Evolutionary conservation across 441 rosid genomes (phyloP), one percentile per base, ranked within the genome.

Genomic region (Pelargonium exstipulatum): DNA sequence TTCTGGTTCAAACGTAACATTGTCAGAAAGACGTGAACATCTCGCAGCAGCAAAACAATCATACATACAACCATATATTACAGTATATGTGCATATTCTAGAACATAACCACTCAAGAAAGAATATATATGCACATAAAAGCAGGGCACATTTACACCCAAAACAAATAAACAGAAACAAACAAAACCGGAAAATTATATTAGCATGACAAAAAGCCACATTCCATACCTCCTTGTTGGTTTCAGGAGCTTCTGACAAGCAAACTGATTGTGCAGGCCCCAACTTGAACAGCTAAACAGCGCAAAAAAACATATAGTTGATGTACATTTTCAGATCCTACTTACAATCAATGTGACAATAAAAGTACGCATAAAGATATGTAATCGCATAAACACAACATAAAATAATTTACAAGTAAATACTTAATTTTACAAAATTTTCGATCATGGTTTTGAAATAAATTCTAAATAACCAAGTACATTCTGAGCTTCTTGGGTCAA

Each of bases 281-380:
- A 93, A 75, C 82, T 87, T 88, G 81, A 88, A 83, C 67, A 93
- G 71, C 98, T 93, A 84, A 72, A 64, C 29, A 76, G 71, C 57
- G 12, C 1, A 48, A 9, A 9, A 46, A 13, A 46, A 13, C 3
- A 13, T 10, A 48, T 13, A 49, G 5, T 3, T 13, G 16, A 3
- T 13, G 57, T 20, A 49, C 16, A 14, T 14, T 49, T 14, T 49
- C 57, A 49, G 17, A 49, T 13, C 16, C 60, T 14, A 53, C 22
- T 20, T 20, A 20, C 22, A 20, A 20, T 20, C 22, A 20, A 20
- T 20, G 22, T 20, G 22, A 20, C 22, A 20, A 20, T 20, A 20
- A 20, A 1, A 20, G 22, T 20, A 20, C 22, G 1, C 22, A 20
- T 20, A 20, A 20, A 20, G 22, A 20, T 20, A 20, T 20, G 22